A percentile compares a stretch with the other conserved stretches of the same genome.
phyloP scores from a whole-genome alignment of 2,329 filamentous ascomycete species.

The Pyrenochaeta sp. region DNA sequence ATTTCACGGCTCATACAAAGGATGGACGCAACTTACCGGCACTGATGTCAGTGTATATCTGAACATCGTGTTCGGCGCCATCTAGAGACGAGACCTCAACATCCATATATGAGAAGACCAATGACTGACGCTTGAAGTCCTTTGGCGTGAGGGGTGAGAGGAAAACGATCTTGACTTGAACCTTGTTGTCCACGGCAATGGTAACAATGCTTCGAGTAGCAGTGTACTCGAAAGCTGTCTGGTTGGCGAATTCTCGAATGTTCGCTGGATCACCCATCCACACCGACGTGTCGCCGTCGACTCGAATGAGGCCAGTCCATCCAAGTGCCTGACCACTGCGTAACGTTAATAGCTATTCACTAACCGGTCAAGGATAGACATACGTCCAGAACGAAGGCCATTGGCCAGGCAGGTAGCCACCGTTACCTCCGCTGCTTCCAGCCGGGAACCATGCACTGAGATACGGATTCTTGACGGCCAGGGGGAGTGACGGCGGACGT shows the following conservation, averaged over 20 bases:
- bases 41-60: constrained; percentile 76
- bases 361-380: constrained; percentile 41
- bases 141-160: constrained; percentile 72
- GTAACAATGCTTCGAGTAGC: constrained; percentile 75
- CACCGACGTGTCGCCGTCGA: constrained; percentile 58
- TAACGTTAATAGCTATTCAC: constrained; percentile 44
- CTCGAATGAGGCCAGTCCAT: constrained; percentile 74
- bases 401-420: constrained; percentile 71
- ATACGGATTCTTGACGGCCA: constrained; percentile 79
- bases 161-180: constrained; percentile 73
- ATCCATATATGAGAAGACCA: constrained; percentile 74
- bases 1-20: constrained; percentile 5
- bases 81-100: constrained; percentile 70
- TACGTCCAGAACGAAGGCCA: constrained; percentile 74
- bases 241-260: constrained; percentile 58
- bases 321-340: constrained; percentile 63
- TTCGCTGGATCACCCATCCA: constrained; percentile 61
- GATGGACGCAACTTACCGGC: constrained; percentile 59
- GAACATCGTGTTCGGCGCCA: constrained; percentile 67
- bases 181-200: constrained; percentile 67
- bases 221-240: constrained; percentile 72
- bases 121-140: constrained; percentile 71
- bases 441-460: constrained; percentile 73
- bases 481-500: constrained; percentile 71
- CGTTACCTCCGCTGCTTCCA: constrained; percentile 67